A percentile compares a stretch with the other conserved stretches of the same genome.
phyloP scores from a whole-genome alignment of 148 eudicot genomes.

The Arctostaphylos glauca region DNA sequence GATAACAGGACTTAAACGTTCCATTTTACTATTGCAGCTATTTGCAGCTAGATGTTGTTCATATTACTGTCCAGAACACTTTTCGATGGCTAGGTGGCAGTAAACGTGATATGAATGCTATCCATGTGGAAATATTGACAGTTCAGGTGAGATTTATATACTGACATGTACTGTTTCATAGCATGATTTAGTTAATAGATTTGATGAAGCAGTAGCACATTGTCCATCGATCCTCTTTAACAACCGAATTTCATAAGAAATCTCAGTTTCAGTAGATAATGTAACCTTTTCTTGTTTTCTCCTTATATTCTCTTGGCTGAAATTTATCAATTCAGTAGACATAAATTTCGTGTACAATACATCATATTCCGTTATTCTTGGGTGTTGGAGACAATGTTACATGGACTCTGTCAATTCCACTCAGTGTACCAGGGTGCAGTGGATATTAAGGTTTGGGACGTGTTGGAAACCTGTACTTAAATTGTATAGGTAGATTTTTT shows the following conservation, averaged over 20 bases:
- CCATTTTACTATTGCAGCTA: slow-evolving; percentile 51
- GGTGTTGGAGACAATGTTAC: not conserved
- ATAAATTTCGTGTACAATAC: not conserved
- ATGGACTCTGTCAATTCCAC: not conserved
- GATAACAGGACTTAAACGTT: not conserved
- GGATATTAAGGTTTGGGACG: not conserved
- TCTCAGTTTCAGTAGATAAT: not conserved
- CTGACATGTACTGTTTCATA: not conserved
- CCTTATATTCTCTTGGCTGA: not conserved
- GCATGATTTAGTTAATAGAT: slow-evolving; percentile 1
- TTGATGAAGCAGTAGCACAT: not conserved
- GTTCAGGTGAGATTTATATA: slow-evolving; percentile 51
- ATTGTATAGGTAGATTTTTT: not conserved
- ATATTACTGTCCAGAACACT: slow-evolving; percentile 79
- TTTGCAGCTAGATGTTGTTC: slow-evolving; percentile 89
- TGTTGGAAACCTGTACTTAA: not conserved
- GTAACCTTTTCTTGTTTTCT: not conserved
- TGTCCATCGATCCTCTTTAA: slow-evolving; percentile 12
- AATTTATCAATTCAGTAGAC: not conserved
- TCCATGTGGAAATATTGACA: slow-evolving; percentile 72
- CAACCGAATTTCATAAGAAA: not conserved
- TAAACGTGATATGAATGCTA: slow-evolving; percentile 68
- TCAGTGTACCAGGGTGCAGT: not conserved
- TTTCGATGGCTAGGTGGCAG: slow-evolving; percentile 76
- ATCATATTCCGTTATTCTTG: not conserved